These are phyloP conservation scores for Aspergillus costaricaensis DNA, from an alignment of 2,329 filamentous ascomycete genomes.

Conservation along the genomic window DNA sequence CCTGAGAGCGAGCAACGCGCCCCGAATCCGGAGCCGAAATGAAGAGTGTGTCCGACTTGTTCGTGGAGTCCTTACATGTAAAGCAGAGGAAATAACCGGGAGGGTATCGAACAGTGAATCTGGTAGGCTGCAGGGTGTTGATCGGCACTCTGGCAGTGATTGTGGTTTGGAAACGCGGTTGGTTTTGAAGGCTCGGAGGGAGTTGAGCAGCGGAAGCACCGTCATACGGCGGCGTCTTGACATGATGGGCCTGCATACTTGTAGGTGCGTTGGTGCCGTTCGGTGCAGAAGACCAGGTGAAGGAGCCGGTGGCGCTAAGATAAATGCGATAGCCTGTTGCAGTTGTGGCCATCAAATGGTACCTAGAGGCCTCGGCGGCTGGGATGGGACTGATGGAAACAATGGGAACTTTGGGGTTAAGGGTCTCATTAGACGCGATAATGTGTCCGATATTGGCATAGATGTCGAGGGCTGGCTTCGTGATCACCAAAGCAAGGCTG, in stretches of 20 bases:
- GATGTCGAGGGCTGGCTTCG: constrained; percentile 55
- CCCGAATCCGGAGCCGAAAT: constrained; percentile 85
- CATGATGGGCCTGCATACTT: constrained; percentile 96
- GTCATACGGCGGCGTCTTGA: constrained; percentile 79
- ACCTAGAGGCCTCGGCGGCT: constrained; percentile 75
- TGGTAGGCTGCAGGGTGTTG: constrained; percentile 44
- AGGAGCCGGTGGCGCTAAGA: constrained; percentile 81
- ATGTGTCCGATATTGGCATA: constrained; percentile 80
- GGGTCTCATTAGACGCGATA: constrained; percentile 67
- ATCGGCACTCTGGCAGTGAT: constrained; percentile 53
- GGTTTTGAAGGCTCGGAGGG: constrained; percentile 25
- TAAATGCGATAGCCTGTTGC: constrained; percentile 89
- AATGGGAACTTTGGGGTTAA: constrained; percentile 72
- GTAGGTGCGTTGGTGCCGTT: constrained; percentile 71
- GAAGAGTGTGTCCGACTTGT: constrained; percentile 70
- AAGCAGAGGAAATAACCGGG: constrained; percentile 93
- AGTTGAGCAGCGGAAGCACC: constrained; percentile 29
- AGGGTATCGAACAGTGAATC: constrained; percentile 60
- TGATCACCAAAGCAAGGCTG: constrained; percentile 56
- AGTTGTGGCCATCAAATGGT: constrained; percentile 88
- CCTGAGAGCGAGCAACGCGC: constrained; percentile 64
- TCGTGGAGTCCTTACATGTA: constrained; percentile 62
- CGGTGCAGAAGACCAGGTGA: constrained; percentile 55
- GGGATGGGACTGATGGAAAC: constrained; percentile 85
- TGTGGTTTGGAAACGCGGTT: constrained; percentile 38